Percentiles rank a stretch among this genome's conserved stretches.
phyloP scores from a whole-genome alignment of 306 rosid genomes.

The Pterocarpus macrocarpus region DNA sequence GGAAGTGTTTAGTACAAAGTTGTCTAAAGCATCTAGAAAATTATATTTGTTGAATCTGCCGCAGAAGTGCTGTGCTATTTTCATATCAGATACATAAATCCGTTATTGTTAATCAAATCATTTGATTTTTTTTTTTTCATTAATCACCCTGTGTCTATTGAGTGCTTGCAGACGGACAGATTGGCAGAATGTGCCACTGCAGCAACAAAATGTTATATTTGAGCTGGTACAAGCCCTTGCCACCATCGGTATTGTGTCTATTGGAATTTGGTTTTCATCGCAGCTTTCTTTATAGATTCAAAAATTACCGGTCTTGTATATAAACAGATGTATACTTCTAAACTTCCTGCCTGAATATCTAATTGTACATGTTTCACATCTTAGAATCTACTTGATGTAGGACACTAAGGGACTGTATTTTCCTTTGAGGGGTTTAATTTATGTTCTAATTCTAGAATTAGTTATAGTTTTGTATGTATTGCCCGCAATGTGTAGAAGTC shows the following conservation, averaged over 20 bases:
- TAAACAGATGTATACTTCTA: constrained; percentile 48
- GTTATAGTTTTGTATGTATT: constrained; percentile 11
- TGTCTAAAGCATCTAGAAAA: background rate
- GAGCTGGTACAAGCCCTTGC: constrained; percentile 84
- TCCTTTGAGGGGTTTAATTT: background rate
- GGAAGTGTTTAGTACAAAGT: background rate
- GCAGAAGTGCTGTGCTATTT: constrained; percentile 14
- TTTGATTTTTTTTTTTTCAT: background rate
- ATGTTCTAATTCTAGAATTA: constrained; percentile 21
- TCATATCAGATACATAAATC: background rate
- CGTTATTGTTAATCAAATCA: background rate
- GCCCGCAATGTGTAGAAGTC: background rate
- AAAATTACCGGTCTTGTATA: constrained; percentile 57
- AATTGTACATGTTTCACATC: constrained; percentile 59
- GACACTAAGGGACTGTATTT: constrained; percentile 16
- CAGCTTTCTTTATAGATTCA: constrained; percentile 62
- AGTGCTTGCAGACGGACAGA: constrained; percentile 65
- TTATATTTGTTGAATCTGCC: constrained; percentile 8
- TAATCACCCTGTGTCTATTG: constrained; percentile 16
- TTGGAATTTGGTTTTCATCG: constrained; percentile 87
- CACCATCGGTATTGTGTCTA: constrained; percentile 72
- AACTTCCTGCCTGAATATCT: constrained; percentile 52
- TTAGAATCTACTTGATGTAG: constrained; percentile 55
- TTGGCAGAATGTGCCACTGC: constrained; percentile 66
- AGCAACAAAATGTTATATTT: constrained; percentile 56